These are phyloP conservation scores for Cercospora sp. DNA, from an alignment of 2,329 filamentous ascomycete species.

Conservation along the genomic window DNA sequence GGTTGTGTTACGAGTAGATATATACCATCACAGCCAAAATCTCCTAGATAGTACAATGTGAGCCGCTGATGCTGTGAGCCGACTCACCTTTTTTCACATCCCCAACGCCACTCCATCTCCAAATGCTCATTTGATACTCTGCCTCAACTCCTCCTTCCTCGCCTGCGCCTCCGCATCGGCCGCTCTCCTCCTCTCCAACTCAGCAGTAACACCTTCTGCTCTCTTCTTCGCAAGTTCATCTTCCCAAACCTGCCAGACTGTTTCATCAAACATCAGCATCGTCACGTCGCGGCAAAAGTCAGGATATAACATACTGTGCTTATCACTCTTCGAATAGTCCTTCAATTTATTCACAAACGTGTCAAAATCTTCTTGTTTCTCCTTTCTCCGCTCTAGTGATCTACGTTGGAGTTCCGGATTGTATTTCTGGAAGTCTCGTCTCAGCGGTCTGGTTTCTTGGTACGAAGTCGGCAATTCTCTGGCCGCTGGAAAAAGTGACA, in stretches of 20 bases:
- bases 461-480: neutral
- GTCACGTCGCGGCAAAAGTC: neutral
- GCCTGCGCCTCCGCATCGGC: slow-evolving; percentile 34
- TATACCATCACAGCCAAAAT: neutral
- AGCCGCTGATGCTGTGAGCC: neutral
- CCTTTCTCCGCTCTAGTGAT: slow-evolving; percentile 74
- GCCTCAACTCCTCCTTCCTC: slow-evolving; percentile 37
- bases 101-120: neutral
- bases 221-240: slow-evolving; percentile 34
- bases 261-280: neutral
- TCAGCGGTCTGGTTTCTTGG: neutral
- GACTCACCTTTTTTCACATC: neutral
- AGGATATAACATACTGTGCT: slow-evolving; percentile 63
- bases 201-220: slow-evolving; percentile 28
- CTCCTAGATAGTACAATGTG: neutral
- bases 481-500: neutral
- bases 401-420: slow-evolving; percentile 91
- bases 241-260: slow-evolving; percentile 42
- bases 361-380: slow-evolving; percentile 82
- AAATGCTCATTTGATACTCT: slow-evolving; percentile 31
- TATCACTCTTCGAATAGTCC: slow-evolving; percentile 85
- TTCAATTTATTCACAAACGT: slow-evolving; percentile 82
- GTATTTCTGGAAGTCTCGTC: slow-evolving; percentile 60
- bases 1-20: neutral
- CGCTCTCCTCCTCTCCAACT: slow-evolving; percentile 36